These are phyloP conservation scores for Ustilago trichophora DNA, from an alignment of 1,284 basidiomycete species.

Conservation along the genomic window DNA sequence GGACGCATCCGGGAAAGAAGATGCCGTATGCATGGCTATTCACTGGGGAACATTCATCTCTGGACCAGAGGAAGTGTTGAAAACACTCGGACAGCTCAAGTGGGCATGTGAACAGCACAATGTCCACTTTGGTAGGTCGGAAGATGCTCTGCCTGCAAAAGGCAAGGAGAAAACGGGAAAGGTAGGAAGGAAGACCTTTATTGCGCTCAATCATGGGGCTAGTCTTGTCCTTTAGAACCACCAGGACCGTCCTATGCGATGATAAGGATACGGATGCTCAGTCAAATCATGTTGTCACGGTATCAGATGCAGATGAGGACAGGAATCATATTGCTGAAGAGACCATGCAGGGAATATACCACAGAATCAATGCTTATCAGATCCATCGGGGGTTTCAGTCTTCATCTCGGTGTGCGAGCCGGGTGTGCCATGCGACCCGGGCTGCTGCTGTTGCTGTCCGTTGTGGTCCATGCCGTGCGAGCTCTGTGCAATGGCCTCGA, in stretches of 20 bases:
- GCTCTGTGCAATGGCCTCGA: slow-evolving; percentile 54
- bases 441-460: slow-evolving; percentile 14
- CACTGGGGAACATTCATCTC: slow-evolving; percentile 50
- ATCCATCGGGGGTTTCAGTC: slow-evolving; percentile 34
- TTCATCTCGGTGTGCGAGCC: slow-evolving; percentile 23
- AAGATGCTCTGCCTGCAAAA: neutral
- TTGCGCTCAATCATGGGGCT: slow-evolving; percentile 39
- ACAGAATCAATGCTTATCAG: slow-evolving; percentile 21
- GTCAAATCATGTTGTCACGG: no score
- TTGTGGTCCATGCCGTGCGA: slow-evolving; percentile 42
- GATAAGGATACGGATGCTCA: no score
- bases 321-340: neutral
- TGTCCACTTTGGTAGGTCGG: slow-evolving; percentile 11
- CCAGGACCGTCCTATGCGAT: no score
- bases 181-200: slow-evolving; percentile 16
- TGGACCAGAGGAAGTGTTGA: slow-evolving; percentile 38
- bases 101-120: slow-evolving; percentile 31
- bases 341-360: neutral
- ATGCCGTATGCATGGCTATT: slow-evolving; percentile 31
- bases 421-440: slow-evolving; percentile 20
- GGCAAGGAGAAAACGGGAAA: neutral
- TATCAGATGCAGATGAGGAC: no score
- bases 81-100: slow-evolving; percentile 35
- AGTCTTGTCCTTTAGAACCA: slow-evolving; percentile 23
- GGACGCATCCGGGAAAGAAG: neutral